Evolutionary conservation across 2,329 filamentous ascomycete species (phyloP).

Genomic region (Whalleya microplaca): DNA sequence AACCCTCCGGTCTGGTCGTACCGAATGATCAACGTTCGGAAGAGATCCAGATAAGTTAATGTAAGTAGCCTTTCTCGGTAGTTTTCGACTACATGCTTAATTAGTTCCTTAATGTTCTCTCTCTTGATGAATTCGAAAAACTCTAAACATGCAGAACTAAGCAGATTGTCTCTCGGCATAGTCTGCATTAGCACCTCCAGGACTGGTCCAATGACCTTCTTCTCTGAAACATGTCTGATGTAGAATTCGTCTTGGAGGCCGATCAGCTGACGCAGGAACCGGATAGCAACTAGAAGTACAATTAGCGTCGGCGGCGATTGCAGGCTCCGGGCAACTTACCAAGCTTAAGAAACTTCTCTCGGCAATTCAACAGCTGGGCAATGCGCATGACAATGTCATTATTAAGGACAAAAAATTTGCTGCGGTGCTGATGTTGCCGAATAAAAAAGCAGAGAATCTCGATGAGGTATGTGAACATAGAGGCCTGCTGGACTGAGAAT

Average conservation of each 20-base stretch:
- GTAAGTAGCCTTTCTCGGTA: conserved; percentile 76
- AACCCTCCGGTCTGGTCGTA: conserved; percentile 81
- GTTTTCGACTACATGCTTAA: conserved; percentile 82
- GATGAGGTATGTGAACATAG: conserved; percentile 88
- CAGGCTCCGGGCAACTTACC: conserved; percentile 55
- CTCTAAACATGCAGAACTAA: conserved; percentile 92
- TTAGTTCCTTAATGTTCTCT: conserved; percentile 78
- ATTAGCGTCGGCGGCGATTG: conserved; percentile 12
- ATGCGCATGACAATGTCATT: conserved; percentile 80
- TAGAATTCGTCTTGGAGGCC: conserved; percentile 91
- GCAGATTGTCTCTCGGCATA: conserved; percentile 88
- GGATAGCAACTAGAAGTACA: conserved; percentile 71
- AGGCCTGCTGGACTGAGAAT: conserved; percentile 81
- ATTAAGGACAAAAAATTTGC: conserved; percentile 83
- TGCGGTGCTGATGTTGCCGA: conserved; percentile 82
- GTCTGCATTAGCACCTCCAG: conserved; percentile 82
- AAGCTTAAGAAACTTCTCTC: conserved; percentile 90
- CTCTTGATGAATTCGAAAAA: conserved; percentile 89
- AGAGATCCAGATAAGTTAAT: conserved; percentile 84
- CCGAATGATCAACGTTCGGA: conserved; percentile 72
- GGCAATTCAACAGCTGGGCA: conserved; percentile 78
- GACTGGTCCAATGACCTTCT: conserved; percentile 81
- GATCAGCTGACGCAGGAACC: conserved; percentile 89
- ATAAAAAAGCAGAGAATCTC: conserved; percentile 95
- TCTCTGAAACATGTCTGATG: conserved; percentile 79